Base-by-base conservation (phyloP, 352 stramenopile genomes). In the Paralagenidium karlingii region DNA sequence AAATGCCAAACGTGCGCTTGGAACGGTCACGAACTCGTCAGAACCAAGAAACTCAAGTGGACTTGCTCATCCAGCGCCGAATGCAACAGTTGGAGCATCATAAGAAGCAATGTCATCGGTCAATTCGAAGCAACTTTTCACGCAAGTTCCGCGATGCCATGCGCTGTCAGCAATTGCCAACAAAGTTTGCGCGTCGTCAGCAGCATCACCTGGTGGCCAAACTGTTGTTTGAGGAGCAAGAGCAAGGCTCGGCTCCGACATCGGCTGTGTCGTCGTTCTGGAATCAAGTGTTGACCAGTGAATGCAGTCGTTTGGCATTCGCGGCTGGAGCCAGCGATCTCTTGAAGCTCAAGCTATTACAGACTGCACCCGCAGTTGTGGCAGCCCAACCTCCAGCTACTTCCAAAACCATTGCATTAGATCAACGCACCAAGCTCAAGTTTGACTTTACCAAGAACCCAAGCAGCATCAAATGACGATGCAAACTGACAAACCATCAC, bases 131-230 rank as follows among this genome's bases (percentile, higher is more conserved):
- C 34, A 76, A 76, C 30, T 76, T 76, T 29, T 73, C 60, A 18
- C 57, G 63, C 6, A 60, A 60, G 1, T 76, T 73, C 24, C 63
- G 63, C 10, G 63, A 76, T 39, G 60, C 63, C 1, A 76, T 76
- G 63, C 63, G 63, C 3, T 76, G 63, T 26, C 44, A 67, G 25
- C 43, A 71, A 27, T 34, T 45, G 2, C 31, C 59, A 8, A 16
- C 33, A 15, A 9, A 24, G 6, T n/a, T 21, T 15, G 13, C 10
- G 47, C 10, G n/a, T 39, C 32, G 13, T 16, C 8, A 45, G 25
- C 13, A 7, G 38, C 25, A 16, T 24, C 24, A 5, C 11, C 37
- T 20, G 15, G 3, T 40, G 27, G 18, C 24, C 15, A 19, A 12
- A 3, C 46, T 56, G 1, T 49, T 60, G 24, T 49, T 67, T 24